phyloP scores from a whole-genome alignment of 352 stramenopile species.

The Globisporangium barbulae region DNA sequence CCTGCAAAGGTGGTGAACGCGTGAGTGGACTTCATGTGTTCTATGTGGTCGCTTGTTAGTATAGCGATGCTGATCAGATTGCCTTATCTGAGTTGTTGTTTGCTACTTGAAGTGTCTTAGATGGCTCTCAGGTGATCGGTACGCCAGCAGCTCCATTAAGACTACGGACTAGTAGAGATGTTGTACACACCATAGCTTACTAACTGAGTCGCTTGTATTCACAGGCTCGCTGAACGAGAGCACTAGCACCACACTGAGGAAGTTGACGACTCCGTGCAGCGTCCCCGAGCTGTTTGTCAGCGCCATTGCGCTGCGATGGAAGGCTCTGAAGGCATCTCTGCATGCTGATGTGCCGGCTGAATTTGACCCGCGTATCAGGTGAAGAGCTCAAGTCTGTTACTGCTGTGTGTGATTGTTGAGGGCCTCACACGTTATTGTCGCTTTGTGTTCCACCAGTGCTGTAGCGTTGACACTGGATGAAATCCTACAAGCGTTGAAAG shows the following conservation, averaged over 20 bases:
- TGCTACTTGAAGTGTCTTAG: slow-evolving; percentile 10
- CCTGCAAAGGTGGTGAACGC: slow-evolving; percentile 23
- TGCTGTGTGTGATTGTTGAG: neutral
- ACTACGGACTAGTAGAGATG: neutral
- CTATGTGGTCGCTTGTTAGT: neutral
- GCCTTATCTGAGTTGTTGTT: neutral
- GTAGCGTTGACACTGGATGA: slow-evolving; percentile 7
- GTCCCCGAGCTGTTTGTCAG: slow-evolving; percentile 22
- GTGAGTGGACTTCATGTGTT: slow-evolving; percentile 19
- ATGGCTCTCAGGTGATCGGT: slow-evolving; percentile 16
- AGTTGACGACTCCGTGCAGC: slow-evolving; percentile 27
- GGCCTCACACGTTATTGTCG: neutral
- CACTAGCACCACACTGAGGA: slow-evolving; percentile 29
- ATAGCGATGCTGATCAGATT: neutral
- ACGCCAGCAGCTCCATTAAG: neutral
- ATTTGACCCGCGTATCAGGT: slow-evolving; percentile 36
- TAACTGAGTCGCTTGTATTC: neutral
- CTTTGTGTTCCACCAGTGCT: neutral
- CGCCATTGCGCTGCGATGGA: slow-evolving; percentile 34
- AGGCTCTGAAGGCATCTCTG: slow-evolving; percentile 33
- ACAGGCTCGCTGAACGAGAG: slow-evolving; percentile 34
- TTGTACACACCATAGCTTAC: neutral
- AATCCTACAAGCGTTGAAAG: slow-evolving; percentile 12
- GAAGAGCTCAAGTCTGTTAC: no score
- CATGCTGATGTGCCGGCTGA: slow-evolving; percentile 39